phyloP scores from a whole-genome alignment of 495 filamentous ascomycete species.

The Astrocystis sublimbata region DNA sequence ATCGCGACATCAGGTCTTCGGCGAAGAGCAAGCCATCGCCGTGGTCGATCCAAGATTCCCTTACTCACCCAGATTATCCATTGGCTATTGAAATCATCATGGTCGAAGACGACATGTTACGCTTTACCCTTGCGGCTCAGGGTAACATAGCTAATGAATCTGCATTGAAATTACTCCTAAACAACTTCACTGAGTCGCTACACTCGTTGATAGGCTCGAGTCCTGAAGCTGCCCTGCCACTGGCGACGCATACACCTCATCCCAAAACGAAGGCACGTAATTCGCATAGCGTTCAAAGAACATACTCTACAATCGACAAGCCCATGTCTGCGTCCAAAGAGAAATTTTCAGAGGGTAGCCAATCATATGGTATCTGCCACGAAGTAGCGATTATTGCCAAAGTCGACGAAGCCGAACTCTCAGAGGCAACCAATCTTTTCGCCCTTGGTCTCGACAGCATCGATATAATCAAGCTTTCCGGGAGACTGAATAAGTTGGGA shows the following conservation, averaged over 20 bases:
- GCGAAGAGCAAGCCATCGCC: conserved; percentile 35
- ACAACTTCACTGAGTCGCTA: conserved; percentile 39
- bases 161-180: conserved; percentile 39
- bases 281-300: background rate
- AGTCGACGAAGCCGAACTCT: conserved; percentile 49
- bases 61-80: conserved; percentile 63
- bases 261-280: background rate
- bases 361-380: conserved; percentile 51
- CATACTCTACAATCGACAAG: background rate
- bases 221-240: conserved; percentile 8
- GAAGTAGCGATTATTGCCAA: conserved; percentile 64
- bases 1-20: conserved; percentile 43
- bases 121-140: conserved; percentile 57
- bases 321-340: background rate
- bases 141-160: conserved; percentile 34
- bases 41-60: conserved; percentile 57
- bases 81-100: conserved; percentile 72
- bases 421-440: conserved; percentile 57
- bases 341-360: conserved; percentile 55
- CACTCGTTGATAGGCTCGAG: conserved; percentile 15
- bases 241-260: background rate
- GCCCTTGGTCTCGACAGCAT: conserved; percentile 70
- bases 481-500: conserved; percentile 59
- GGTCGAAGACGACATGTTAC: conserved; percentile 43
- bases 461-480: conserved; percentile 67